A percentile compares a stretch with the other conserved stretches of the same genome.
Evolutionary conservation across 257 asterid genomes (phyloP).

Genomic region (Primulina eburnea): DNA sequence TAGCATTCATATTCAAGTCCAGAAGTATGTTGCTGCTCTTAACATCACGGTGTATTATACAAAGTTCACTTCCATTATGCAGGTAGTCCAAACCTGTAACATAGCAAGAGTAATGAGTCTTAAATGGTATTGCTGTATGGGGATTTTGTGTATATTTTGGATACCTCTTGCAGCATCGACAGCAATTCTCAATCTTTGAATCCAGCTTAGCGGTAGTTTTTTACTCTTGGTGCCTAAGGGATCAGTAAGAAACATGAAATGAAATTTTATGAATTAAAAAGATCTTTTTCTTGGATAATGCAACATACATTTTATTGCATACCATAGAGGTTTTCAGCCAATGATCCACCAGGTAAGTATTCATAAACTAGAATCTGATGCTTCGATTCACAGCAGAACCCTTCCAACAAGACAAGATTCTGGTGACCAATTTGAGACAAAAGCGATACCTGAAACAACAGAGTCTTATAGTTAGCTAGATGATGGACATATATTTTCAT

Average conservation of each 20-base stretch:
- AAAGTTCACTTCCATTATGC: constrained; percentile 77
- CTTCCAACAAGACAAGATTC: constrained; percentile 77
- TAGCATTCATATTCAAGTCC: constrained; percentile 85
- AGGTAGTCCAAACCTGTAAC: constrained; percentile 80
- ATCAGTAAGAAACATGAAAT: neutral
- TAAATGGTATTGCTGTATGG: neutral
- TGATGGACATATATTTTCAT: neutral
- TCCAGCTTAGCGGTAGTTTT: constrained; percentile 78
- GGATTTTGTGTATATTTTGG: neutral
- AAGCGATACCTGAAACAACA: constrained; percentile 58
- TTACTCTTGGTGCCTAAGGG: constrained; percentile 64
- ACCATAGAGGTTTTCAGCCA: constrained; percentile 89
- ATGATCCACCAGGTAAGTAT: constrained; percentile 76
- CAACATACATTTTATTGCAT: constrained; percentile 7
- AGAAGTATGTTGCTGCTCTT: constrained; percentile 89
- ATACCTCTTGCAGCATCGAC: constrained; percentile 94
- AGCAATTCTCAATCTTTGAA: constrained; percentile 81
- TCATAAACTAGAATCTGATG: constrained; percentile 93
- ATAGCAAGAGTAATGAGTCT: too few species aligned
- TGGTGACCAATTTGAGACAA: constrained; percentile 76
- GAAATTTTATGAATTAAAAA: neutral
- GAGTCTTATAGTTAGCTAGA: neutral
- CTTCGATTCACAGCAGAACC: constrained; percentile 82
- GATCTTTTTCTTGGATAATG: neutral
- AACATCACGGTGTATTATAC: constrained; percentile 85